phyloP scores from a whole-genome alignment of 768 basidiomycete species.

The Fomitopsis serialis region DNA sequence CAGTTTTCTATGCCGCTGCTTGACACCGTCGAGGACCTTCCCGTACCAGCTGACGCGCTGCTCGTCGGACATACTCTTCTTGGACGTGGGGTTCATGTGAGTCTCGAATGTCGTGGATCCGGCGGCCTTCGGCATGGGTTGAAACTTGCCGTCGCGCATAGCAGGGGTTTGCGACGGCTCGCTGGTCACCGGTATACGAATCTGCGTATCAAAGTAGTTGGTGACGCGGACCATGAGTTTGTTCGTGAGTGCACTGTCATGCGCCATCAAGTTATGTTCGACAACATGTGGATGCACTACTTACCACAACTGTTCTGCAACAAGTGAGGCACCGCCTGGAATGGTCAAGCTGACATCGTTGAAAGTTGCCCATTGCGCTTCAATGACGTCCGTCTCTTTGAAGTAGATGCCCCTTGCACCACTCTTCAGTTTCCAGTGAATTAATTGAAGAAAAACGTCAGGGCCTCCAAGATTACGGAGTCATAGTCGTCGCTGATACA shows the following conservation, averaged over 20 bases:
- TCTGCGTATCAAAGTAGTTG: slow-evolving; percentile 93
- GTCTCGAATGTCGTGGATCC: slow-evolving; percentile 29
- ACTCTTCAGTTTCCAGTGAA: slow-evolving; percentile 95
- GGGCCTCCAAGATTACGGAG: slow-evolving; percentile 76
- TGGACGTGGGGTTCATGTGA: slow-evolving; percentile 20
- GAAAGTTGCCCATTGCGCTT: slow-evolving; percentile 94
- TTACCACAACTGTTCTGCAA: slow-evolving; percentile 95
- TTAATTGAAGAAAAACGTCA: slow-evolving; percentile 89
- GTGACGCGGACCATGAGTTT: slow-evolving; percentile 89
- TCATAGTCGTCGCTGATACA: slow-evolving; percentile 93
- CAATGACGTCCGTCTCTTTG: slow-evolving; percentile 97
- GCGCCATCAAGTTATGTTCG: slow-evolving; percentile 1
- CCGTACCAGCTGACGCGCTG: slow-evolving; percentile 86
- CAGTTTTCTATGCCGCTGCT: slow-evolving; percentile 87
- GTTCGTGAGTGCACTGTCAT: slow-evolving; percentile 77
- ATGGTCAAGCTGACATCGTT: slow-evolving; percentile 88
- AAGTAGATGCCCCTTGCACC: slow-evolving; percentile 90
- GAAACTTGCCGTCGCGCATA: neutral
- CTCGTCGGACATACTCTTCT: slow-evolving; percentile 67
- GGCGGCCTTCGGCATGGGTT: neutral
- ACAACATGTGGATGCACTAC: slow-evolving; percentile 15
- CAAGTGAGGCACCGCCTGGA: slow-evolving; percentile 79
- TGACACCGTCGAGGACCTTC: slow-evolving; percentile 90
- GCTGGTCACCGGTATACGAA: slow-evolving; percentile 60
- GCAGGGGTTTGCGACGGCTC: slow-evolving; percentile 14